Evolutionary conservation across 2,329 filamentous ascomycete species (phyloP).

Genomic region (Alternaria sp.): DNA sequence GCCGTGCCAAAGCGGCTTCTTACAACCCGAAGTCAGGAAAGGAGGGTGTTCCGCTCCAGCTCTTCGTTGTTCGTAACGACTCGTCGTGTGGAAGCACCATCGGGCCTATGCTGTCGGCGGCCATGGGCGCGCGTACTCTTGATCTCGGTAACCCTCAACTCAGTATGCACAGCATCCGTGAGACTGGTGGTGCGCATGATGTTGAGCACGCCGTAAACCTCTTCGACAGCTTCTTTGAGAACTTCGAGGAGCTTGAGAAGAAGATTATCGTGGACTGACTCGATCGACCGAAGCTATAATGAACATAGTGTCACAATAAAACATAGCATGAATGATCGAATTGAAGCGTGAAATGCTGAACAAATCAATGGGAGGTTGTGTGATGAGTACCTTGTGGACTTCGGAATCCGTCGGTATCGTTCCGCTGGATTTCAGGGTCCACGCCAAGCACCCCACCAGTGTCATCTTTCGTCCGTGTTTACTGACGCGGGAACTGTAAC

Average conservation of each 20-base stretch:
- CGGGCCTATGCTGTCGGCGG: constrained; percentile 91
- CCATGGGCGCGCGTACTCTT: constrained; percentile 83
- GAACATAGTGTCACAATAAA: neutral
- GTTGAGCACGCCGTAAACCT: constrained; percentile 84
- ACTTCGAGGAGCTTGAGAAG: constrained; percentile 81
- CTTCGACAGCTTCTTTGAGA: constrained; percentile 85
- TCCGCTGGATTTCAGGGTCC: constrained; percentile 22
- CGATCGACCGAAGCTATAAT: constrained; percentile 33
- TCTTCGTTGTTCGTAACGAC: constrained; percentile 97
- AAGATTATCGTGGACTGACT: constrained; percentile 82
- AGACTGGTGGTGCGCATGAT: constrained; percentile 88
- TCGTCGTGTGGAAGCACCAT: constrained; percentile 95
- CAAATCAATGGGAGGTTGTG: neutral
- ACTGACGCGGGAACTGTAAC: neutral
- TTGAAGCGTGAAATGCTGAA: neutral
- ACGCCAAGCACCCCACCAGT: constrained; percentile 41
- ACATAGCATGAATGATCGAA: constrained; percentile 1
- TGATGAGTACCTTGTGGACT: constrained; percentile 1
- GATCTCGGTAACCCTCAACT: constrained; percentile 94
- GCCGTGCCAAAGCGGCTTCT: constrained; percentile 60
- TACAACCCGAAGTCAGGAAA: constrained; percentile 53
- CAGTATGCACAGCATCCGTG: constrained; percentile 96
- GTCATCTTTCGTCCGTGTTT: constrained; percentile 11
- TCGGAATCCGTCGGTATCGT: constrained; percentile 9
- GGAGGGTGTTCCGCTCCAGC: constrained; percentile 81